Conservation (phyloP, 148 eudicot genomes). For the Cornus florida region DNA sequence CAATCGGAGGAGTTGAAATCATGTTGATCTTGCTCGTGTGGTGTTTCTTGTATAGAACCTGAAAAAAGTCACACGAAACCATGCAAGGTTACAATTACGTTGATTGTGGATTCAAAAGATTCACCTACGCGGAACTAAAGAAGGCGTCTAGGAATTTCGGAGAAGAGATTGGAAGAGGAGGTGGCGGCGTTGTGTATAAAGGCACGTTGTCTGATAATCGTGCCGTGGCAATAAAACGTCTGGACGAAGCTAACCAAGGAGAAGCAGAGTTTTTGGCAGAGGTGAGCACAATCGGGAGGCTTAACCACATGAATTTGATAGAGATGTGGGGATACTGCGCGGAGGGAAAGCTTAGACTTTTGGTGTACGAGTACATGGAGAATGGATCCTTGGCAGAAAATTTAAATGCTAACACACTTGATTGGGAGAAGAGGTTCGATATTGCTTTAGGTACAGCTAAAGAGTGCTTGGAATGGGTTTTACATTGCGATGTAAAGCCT, state of each 20-base stretch:
- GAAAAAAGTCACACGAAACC: neutral
- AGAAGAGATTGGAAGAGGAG: conserved; percentile 8
- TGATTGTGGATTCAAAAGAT: neutral
- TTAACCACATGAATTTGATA: conserved; percentile 10
- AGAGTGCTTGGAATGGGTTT: conserved; percentile 22
- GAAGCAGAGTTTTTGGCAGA: neutral
- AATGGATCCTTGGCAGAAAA: too few species aligned
- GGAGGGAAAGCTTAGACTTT: neutral
- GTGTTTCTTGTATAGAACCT: neutral
- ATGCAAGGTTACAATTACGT: neutral
- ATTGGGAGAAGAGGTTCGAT: conserved; percentile 18
- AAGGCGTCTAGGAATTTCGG: neutral
- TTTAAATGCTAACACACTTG: conserved; percentile 11
- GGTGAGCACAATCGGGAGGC: neutral
- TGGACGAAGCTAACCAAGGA: neutral
- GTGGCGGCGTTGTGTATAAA: neutral
- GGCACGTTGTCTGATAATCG: neutral
- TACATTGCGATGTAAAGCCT: conserved; percentile 25
- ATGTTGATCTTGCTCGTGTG: neutral
- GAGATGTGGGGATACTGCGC: neutral
- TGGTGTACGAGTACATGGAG: too few species aligned
- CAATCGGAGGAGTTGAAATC: neutral
- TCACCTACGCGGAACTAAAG: neutral
- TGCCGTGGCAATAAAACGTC: neutral
- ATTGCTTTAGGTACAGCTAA: conserved; percentile 29